Evolutionary conservation across 1,139 yeast genomes (phyloP), one percentile per base, ranked within the genome.

Genomic region (Suhomyces choctaworum): DNA sequence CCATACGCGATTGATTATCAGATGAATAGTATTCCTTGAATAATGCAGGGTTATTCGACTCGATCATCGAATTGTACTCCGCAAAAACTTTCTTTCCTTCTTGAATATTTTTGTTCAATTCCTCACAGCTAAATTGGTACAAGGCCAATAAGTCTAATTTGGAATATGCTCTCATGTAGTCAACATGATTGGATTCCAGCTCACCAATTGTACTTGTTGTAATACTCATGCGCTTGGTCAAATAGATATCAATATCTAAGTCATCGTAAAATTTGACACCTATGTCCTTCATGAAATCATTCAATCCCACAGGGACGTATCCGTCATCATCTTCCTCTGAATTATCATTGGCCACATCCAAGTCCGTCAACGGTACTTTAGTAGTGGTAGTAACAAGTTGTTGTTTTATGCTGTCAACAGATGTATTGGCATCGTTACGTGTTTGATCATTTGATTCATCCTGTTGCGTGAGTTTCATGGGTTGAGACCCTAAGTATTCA

Each of bases 251-350:
- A 16, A 72, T 61, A 27, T 71, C 72, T 37, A 72, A 57, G 42
- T 75, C 79, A 45, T 77, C 78, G 44, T 69, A 73, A 45, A 78
- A 78, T 29, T 69, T 68, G 11, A 78, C 65, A 0, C 73, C 72
- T 7, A 76, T 59, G 38, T 73, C 77, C 6, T 53, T 54, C 45
- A 79, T 55, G 37, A 79, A 78, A 14, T 64, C 60, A 1, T 60
- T 49, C 22, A 75, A 55, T 0, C 70, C 47, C 1, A 71, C 74
- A 4, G 71, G 67, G 2, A 33, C 36, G 30, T 60, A 59, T 16
- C 53, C 49, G 3, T 47, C 56, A 1, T 39, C 45, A 1, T 39
- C 45, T 9, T 39, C 51, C 10, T 40, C 44, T 1, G 40, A 32
- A 3, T 25, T 28, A 2, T 52, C 48, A 1, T 43, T 50, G 3